Conservation (phyloP, 176 grass and related monocot species). For the Hsuehochloa calcarea region DNA sequence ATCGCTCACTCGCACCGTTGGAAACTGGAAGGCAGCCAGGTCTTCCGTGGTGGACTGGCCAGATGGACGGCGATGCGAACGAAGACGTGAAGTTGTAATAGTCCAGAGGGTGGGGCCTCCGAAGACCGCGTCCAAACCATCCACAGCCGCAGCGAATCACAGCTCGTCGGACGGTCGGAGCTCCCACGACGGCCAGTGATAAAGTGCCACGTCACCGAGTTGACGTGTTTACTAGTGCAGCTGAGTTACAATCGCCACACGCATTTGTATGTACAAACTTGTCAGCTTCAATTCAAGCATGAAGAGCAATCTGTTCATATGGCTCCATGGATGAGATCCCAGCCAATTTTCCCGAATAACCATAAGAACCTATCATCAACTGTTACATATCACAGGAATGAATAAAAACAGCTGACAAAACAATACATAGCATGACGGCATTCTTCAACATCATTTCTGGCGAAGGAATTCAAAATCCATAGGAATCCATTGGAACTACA, state of each 20-base stretch:
- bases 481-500: neutral
- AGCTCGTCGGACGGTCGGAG: neutral
- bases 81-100: slow-evolving; percentile 21
- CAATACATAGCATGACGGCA: neutral
- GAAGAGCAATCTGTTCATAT: too few relatives aligned
- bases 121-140: neutral
- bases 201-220: neutral
- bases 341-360: too few relatives aligned
- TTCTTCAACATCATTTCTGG: neutral
- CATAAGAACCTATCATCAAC: neutral
- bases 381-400: neutral
- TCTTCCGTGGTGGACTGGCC: slow-evolving; percentile 33
- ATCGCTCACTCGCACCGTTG: neutral
- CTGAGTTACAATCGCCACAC: too few relatives aligned
- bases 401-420: too few relatives aligned
- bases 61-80: slow-evolving; percentile 12
- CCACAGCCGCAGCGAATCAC: slow-evolving; percentile 16
- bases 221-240: neutral
- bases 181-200: neutral
- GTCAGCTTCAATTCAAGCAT: too few relatives aligned
- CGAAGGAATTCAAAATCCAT: neutral
- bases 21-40: neutral
- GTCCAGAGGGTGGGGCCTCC: neutral
- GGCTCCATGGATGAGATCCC: too few relatives aligned
- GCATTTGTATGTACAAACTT: too few relatives aligned